Base-by-base conservation (phyloP, 139 green algal species). In the Bryopsis sp. region DNA sequence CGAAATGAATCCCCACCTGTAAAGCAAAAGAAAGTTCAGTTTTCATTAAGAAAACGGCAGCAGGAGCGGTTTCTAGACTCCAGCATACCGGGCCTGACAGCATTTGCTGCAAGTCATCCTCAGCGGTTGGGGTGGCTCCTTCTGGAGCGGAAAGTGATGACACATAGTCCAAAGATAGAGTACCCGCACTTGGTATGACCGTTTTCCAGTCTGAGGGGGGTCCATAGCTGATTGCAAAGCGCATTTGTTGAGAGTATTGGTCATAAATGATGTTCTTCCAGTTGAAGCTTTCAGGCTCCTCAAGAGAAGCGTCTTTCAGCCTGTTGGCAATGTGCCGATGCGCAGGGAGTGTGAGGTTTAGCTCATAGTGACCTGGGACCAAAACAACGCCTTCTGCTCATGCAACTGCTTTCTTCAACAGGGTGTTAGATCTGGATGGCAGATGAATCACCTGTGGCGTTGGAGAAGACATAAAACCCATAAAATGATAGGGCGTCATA, bases 251-350 rank as follows among this genome's bases (percentile, higher is more conserved):
- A 43, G 67, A 73, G 48, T 82, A 81, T 59, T 73, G 47, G 74
- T 87, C 81, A 54, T 84, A 71, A 2, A 83, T 34, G 36, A 89
- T 57, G 76, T 89, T 89, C 68, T 74, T 63, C 83, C 83, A 89
- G 46, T 78, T 83, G 43, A 59, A 39, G 11, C 50, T 62, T 3
- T 79, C 48, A 39, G 54, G 46, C 43, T 66, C 64, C 29, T 22
- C 47, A 15, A 64, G 39, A 43, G 58, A 60, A 32, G 39, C 47
- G 36, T 80, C 78, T 50, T 81, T 81, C 34, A 86, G 71, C 4
- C 80, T 71, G 1, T 68, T 78, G 34, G 75, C 78, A 32, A 84
- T 70, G 24, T 72, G 67, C 1, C 67, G 50, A 71, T 87, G 76
- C 37, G 76, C 58, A 2, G 46, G 64, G 22, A 72, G 63, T 8